A percentile compares a stretch with the other conserved stretches of the same genome.
These are phyloP conservation scores for Botrytis cinerea DNA, from an alignment of 2,329 filamentous ascomycete species.

Conservation along the genomic window DNA sequence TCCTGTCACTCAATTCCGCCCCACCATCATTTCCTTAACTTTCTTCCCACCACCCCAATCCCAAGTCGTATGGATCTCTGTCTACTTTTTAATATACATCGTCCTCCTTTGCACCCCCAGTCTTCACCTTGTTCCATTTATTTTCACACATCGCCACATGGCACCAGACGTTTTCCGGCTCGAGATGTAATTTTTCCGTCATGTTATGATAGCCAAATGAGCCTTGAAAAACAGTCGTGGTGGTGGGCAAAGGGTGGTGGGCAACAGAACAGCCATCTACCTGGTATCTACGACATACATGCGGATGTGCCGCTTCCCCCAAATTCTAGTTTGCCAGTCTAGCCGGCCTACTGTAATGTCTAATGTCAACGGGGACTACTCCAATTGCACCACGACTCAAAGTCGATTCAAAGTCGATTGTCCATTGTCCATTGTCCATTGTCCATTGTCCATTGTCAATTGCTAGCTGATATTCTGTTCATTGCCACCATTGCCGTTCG, in stretches of 20 bases:
- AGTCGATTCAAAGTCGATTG: too few relatives aligned
- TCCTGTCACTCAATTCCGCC: neutral
- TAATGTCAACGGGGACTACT: neutral
- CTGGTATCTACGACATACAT: neutral
- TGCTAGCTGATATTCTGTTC: neutral
- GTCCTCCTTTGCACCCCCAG: neutral
- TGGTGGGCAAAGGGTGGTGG: neutral
- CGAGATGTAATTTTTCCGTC: conserved; percentile 6
- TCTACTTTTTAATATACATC: conserved; percentile 1
- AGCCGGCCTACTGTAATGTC: neutral
- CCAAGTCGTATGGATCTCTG: neutral
- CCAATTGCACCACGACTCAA: too few relatives aligned
- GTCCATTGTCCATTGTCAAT: neutral
- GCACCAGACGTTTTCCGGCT: neutral
- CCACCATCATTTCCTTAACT: conserved; percentile 20
- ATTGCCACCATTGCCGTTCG: neutral
- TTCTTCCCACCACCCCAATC: neutral
- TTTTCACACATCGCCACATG: neutral
- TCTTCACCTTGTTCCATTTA: neutral
- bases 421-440: neutral
- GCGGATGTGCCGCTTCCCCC: neutral
- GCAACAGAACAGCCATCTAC: neutral
- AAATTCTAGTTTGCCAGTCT: neutral
- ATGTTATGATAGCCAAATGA: neutral
- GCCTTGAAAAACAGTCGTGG: neutral